A percentile compares a stretch with the other conserved stretches of the same genome.
Evolutionary conservation across 768 basidiomycete genomes (phyloP).

Genomic region (Rhizopogon vulgaris): DNA sequence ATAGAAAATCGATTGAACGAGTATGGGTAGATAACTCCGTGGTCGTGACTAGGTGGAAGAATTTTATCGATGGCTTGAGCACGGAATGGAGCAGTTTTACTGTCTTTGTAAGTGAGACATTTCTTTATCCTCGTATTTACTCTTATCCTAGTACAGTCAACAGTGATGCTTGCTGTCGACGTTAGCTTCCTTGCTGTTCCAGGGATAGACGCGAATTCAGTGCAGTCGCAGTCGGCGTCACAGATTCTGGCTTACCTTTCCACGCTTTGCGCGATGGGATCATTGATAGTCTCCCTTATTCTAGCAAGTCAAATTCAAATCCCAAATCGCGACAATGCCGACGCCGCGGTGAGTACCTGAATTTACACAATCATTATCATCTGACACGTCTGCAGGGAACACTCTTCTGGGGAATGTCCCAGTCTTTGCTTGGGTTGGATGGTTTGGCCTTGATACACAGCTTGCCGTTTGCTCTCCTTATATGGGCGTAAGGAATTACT

Average conservation of each 20-base stretch:
- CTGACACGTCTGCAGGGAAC: conserved; percentile 7
- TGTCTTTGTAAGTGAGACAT: conserved; percentile 30
- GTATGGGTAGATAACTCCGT: conserved; percentile 41
- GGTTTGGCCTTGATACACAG: conserved; percentile 26
- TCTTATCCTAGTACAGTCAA: conserved; percentile 26
- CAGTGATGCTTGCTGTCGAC: conserved; percentile 46
- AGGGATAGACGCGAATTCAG: conserved; percentile 20
- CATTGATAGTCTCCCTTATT: conserved; percentile 29
- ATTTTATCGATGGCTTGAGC: conserved; percentile 34
- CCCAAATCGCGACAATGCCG: conserved; percentile 13
- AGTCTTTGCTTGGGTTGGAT: conserved; percentile 17
- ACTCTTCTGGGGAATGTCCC: conserved; percentile 15
- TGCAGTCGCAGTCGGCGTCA: conserved; percentile 9
- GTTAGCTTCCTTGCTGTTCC: conserved; percentile 49
- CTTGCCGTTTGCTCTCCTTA: conserved; percentile 25
- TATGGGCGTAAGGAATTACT: conserved; percentile 22
- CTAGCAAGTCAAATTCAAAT: conserved; percentile 31
- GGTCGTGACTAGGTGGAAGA: conserved; percentile 31
- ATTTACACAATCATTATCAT: neutral
- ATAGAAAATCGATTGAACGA: conserved; percentile 32
- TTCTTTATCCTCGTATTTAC: too few species aligned
- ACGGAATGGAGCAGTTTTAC: conserved; percentile 45
- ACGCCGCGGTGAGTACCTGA: conserved; percentile 8
- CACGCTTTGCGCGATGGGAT: conserved; percentile 27
- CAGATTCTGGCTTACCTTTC: conserved; percentile 33